Conservation (phyloP, 768 basidiomycete genomes). For the Dioszegia crocea region DNA sequence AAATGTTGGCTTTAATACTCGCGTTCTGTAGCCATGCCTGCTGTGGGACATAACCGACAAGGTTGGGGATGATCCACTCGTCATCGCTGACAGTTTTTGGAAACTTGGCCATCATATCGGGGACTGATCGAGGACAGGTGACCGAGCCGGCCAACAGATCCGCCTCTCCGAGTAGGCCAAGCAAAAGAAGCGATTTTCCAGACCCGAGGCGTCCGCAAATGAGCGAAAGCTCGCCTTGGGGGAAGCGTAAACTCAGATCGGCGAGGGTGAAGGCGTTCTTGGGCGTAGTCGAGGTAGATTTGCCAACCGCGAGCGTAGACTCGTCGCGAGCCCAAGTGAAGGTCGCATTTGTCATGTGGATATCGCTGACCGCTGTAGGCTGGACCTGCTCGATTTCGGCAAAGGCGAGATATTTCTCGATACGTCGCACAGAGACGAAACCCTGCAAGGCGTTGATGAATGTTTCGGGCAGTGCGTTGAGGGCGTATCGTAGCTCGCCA, state of each 20-base stretch:
- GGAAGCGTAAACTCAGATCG: slow-evolving; percentile 75
- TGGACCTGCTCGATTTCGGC: slow-evolving; percentile 64
- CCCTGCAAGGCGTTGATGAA: slow-evolving; percentile 85
- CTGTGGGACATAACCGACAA: slow-evolving; percentile 79
- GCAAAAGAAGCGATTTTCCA: slow-evolving; percentile 79
- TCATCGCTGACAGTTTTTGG: slow-evolving; percentile 53
- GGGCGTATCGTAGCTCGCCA: slow-evolving; percentile 74
- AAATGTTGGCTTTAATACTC: slow-evolving; percentile 78
- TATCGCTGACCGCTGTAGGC: slow-evolving; percentile 54
- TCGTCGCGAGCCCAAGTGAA: slow-evolving; percentile 87
- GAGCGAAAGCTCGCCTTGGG: slow-evolving; percentile 69
- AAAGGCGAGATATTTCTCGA: slow-evolving; percentile 78
- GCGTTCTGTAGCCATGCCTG: slow-evolving; percentile 69
- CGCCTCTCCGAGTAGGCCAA: slow-evolving; percentile 81
- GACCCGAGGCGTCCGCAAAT: slow-evolving; percentile 86
- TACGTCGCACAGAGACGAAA: slow-evolving; percentile 78
- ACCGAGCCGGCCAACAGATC: slow-evolving; percentile 78
- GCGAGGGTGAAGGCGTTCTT: slow-evolving; percentile 71
- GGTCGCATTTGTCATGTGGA: slow-evolving; percentile 77
- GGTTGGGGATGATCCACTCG: slow-evolving; percentile 70
- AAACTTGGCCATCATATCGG: slow-evolving; percentile 68
- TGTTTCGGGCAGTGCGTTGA: slow-evolving; percentile 83
- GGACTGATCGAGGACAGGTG: slow-evolving; percentile 76
- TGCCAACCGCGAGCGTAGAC: slow-evolving; percentile 49
- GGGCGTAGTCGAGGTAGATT: slow-evolving; percentile 63